phyloP scores from a whole-genome alignment of 345 rosid genomes.

The Garcia nutans region DNA sequence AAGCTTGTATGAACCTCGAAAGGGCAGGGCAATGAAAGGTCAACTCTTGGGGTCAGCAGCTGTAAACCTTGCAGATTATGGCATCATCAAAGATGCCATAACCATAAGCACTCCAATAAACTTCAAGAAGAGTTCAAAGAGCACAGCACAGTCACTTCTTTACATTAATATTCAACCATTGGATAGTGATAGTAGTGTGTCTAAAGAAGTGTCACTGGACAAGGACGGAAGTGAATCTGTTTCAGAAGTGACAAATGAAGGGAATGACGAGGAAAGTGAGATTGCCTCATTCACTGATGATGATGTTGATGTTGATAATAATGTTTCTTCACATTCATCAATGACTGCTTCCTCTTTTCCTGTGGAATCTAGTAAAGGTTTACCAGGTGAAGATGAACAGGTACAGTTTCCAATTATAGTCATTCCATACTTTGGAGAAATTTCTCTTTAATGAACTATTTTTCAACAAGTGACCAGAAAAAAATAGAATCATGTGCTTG shows the following conservation, averaged over 20 bases:
- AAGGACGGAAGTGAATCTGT: conserved; percentile 59
- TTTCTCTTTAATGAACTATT: conserved; percentile 2
- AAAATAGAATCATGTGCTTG: not conserved
- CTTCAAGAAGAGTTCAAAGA: conserved; percentile 63
- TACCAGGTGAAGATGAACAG: conserved; percentile 42
- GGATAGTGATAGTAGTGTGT: conserved; percentile 44
- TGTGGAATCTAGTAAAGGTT: conserved; percentile 33
- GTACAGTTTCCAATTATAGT: conserved; percentile 29
- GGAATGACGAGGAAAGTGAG: conserved; percentile 52
- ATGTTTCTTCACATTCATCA: conserved; percentile 55
- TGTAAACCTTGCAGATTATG: conserved; percentile 77
- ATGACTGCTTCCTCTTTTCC: conserved; percentile 46
- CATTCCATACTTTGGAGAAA: not conserved
- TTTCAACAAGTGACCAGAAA: not conserved
- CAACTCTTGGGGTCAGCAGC: conserved; percentile 73
- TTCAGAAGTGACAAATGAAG: conserved; percentile 54
- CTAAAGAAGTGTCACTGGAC: conserved; percentile 45
- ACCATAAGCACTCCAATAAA: conserved; percentile 50
- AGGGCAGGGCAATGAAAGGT: conserved; percentile 61
- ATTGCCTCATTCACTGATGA: conserved; percentile 77
- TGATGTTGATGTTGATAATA: conserved; percentile 45
- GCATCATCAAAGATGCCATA: conserved; percentile 46
- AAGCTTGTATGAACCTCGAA: conserved; percentile 60
- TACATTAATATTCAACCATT: conserved; percentile 60
- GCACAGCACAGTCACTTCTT: conserved; percentile 48